These are phyloP conservation scores for Bruguiera sexangula DNA, from an alignment of 345 rosid species.

Conservation along the genomic window DNA sequence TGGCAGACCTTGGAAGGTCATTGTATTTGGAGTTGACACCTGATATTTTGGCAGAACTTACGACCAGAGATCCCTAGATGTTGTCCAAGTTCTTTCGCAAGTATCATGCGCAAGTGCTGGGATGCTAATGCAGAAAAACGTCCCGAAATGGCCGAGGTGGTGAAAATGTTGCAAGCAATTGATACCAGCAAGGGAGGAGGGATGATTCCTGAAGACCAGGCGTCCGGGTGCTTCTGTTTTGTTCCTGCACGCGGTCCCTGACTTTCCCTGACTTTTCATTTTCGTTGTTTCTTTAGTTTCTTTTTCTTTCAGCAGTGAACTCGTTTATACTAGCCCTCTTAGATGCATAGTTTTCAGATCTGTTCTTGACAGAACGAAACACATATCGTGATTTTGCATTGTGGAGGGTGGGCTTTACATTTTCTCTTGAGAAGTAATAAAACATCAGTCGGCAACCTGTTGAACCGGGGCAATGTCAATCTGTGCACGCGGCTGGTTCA, in stretches of 20 bases:
- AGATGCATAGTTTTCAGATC: neutral
- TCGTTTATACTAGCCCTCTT: neutral
- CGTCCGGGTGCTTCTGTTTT: slow-evolving; percentile 67
- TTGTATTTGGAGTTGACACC: neutral
- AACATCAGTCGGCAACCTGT: too few species aligned
- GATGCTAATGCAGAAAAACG: slow-evolving; percentile 68
- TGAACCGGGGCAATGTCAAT: too few species aligned
- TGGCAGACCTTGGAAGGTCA: neutral
- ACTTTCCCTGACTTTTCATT: slow-evolving; percentile 41
- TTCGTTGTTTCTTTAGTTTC: neutral
- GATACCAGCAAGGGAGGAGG: slow-evolving; percentile 94
- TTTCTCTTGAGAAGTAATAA: too few species aligned
- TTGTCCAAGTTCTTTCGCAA: slow-evolving; percentile 66
- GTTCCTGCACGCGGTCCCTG: slow-evolving; percentile 74
- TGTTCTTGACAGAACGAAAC: neutral
- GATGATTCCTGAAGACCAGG: slow-evolving; percentile 85
- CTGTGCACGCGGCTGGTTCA: too few species aligned
- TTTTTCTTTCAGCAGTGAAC: neutral
- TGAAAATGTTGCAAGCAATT: slow-evolving; percentile 65
- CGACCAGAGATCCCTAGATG: slow-evolving; percentile 89
- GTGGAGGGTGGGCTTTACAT: too few species aligned
- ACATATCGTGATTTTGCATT: neutral
- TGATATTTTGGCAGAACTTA: slow-evolving; percentile 52
- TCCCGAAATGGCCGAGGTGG: slow-evolving; percentile 86
- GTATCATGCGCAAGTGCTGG: slow-evolving; percentile 84